Evolutionary conservation across 73 alveolate species (phyloP).

Genomic region (Paramecium octaurelia): DNA sequence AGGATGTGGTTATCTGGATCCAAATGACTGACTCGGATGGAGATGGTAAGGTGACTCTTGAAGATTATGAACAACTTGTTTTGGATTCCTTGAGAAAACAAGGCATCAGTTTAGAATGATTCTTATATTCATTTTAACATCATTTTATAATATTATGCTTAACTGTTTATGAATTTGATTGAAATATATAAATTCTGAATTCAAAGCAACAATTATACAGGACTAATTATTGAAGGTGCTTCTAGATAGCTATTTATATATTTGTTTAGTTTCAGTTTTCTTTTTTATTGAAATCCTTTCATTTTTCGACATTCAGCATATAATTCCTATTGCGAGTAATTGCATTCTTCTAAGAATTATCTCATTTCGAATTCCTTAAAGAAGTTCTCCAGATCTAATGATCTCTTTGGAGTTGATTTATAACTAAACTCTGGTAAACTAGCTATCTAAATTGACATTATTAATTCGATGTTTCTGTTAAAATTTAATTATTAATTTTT

Average conservation of each 20-base stretch:
- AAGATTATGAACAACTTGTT: constrained; percentile 51
- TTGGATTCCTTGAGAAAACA: background rate
- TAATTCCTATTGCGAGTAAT: background rate
- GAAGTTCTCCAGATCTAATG: constrained; percentile 24
- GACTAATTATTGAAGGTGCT: constrained; percentile 37
- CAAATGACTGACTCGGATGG: constrained; percentile 47
- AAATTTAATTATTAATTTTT: background rate
- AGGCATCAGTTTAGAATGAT: constrained; percentile 54
- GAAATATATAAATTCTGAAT: background rate
- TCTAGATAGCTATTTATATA: constrained; percentile 40
- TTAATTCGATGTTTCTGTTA: constrained; percentile 30
- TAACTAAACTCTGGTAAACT: constrained; percentile 47
- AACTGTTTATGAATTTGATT: background rate
- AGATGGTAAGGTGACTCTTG: constrained; percentile 57
- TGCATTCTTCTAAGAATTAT: constrained; percentile 25
- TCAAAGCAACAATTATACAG: constrained; percentile 14
- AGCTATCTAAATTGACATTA: background rate
- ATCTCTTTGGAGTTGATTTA: background rate
- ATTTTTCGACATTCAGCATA: constrained; percentile 21
- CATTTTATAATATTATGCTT: background rate
- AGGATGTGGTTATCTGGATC: constrained; percentile 47
- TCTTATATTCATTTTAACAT: background rate
- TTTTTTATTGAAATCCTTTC: background rate
- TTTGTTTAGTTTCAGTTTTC: constrained; percentile 30
- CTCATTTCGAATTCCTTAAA: constrained; percentile 41